Evolutionary conservation across 768 basidiomycete genomes (phyloP), one percentile per base, ranked within the genome.

Genomic region (Bullera alba): DNA sequence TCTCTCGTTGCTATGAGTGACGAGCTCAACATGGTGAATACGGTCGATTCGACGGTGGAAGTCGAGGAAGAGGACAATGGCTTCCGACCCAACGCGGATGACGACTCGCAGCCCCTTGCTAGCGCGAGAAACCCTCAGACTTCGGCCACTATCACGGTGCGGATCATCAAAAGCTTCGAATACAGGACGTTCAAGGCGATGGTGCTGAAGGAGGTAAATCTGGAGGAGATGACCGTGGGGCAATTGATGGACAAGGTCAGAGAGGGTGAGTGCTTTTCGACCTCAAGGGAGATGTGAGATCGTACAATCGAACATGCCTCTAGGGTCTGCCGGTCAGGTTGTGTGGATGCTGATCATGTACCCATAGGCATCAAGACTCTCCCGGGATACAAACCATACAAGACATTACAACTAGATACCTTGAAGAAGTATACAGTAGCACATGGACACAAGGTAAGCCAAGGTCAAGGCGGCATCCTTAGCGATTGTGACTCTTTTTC

Each of bases 131-230:
- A 60, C 37, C 71, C 69, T 0, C 46, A 56, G 4, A 83, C 84
- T 2, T 77, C 82, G 54, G 88, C 89, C 19, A 90, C 88, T 4
- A 75, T 97, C 50, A 97, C 93, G 5, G 72, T 97, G 42, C 83
- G 93, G 27, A 79, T 96, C 55, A 87, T 99, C 76, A 99, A 99
- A 70, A 90, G 87, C 17, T 93, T 99, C 70, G 83, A 82, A 66
- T 96, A 82, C 72, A 81, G 93, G 48, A 96, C 91, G 48, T 86
- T 89, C 69, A 84, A 84, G 60, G 84, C 81, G 66, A 79, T 96
- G 57, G 83, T 99, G 46, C 77, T 97, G 44, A 85, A 83, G 64
- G 77, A 84, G 59, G 63, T 92, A 54, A 81, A 99, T 68, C 81
- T 95, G 54, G 81, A 83, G 58, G 76, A 76, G 2, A 83, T 79